phyloP scores from a whole-genome alignment of 805 yeast species.

The Wickerhamomyces kurtzmanii region DNA sequence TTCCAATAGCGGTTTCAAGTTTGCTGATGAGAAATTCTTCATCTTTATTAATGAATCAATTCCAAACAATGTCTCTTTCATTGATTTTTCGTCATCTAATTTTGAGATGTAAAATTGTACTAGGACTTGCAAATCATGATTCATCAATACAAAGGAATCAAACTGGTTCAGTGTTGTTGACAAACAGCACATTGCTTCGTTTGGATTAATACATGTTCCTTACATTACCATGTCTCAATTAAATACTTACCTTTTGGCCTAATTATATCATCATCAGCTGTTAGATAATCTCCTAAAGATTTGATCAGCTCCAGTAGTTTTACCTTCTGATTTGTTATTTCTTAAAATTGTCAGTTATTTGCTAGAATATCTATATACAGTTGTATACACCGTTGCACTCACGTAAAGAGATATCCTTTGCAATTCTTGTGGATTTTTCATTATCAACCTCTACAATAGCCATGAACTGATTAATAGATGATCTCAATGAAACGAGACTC shows the following conservation, averaged over 20 bases:
- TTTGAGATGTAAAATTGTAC: constrained; percentile 52
- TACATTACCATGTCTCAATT: not conserved
- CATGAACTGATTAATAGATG: constrained; percentile 26
- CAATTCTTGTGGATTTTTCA: constrained; percentile 17
- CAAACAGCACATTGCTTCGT: constrained; percentile 36
- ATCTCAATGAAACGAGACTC: no score
- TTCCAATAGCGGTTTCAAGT: constrained; percentile 26
- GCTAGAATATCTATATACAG: not conserved
- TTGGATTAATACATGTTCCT: constrained; percentile 1
- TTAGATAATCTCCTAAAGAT: constrained; percentile 49
- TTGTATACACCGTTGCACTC: constrained; percentile 9
- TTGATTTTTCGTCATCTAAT: constrained; percentile 51
- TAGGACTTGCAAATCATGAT: constrained; percentile 28
- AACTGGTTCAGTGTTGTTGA: constrained; percentile 25
- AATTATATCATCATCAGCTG: constrained; percentile 44
- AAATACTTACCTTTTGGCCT: constrained; percentile 30
- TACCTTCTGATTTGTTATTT: constrained; percentile 5
- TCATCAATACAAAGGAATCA: constrained; percentile 18
- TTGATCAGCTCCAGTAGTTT: constrained; percentile 45
- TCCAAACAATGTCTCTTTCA: constrained; percentile 44
- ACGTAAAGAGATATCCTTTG: constrained; percentile 18
- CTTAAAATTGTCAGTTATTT: not conserved
- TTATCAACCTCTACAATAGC: constrained; percentile 28
- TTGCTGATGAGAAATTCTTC: constrained; percentile 33
- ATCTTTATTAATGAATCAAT: constrained; percentile 39